A percentile compares a stretch with the other conserved stretches of the same genome.
phyloP scores from a whole-genome alignment of 352 stramenopile species.

The Phytophthora macrochlamydospora region DNA sequence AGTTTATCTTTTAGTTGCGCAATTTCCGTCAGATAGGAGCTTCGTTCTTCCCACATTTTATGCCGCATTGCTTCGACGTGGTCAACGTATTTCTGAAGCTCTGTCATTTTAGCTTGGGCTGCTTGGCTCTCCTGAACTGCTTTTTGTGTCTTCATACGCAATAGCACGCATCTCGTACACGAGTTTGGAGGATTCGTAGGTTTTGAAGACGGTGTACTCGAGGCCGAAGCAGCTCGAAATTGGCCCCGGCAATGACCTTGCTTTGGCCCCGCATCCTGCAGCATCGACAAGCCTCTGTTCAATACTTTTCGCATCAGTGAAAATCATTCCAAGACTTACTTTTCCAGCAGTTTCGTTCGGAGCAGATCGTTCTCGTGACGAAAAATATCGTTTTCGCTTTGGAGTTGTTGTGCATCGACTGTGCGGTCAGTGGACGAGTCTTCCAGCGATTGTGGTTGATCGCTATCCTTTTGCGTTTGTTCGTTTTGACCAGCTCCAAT shows the following conservation, averaged over 20 bases:
- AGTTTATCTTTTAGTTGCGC: slow-evolving; percentile 23
- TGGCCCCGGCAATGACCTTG: slow-evolving; percentile 47
- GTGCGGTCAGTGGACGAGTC: slow-evolving; percentile 6
- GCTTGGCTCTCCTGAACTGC: slow-evolving; percentile 20
- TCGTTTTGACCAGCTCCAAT: not conserved
- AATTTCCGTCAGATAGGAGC: slow-evolving; percentile 22
- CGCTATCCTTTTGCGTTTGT: slow-evolving; percentile 8
- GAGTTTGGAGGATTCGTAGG: not conserved
- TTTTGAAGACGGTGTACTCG: not conserved
- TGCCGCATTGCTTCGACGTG: slow-evolving; percentile 38
- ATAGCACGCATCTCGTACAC: slow-evolving; percentile 31
- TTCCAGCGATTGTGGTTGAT: slow-evolving; percentile 2
- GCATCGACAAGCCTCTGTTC: not conserved
- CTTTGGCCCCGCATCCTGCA: slow-evolving; percentile 41
- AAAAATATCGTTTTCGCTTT: slow-evolving; percentile 32
- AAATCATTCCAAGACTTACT: slow-evolving; percentile 19
- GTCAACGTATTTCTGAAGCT: slow-evolving; percentile 34
- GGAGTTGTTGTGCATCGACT: slow-evolving; percentile 18
- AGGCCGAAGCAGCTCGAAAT: slow-evolving; percentile 32
- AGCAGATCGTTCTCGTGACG: slow-evolving; percentile 33
- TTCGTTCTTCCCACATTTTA: slow-evolving; percentile 36
- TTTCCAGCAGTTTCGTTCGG: slow-evolving; percentile 39
- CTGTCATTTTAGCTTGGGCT: slow-evolving; percentile 11
- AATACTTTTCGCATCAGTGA: not conserved
- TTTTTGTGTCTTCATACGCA: slow-evolving; percentile 20